Conservation (phyloP, 2,329 filamentous ascomycete genomes). For the Cladophialophora chaetospira region DNA sequence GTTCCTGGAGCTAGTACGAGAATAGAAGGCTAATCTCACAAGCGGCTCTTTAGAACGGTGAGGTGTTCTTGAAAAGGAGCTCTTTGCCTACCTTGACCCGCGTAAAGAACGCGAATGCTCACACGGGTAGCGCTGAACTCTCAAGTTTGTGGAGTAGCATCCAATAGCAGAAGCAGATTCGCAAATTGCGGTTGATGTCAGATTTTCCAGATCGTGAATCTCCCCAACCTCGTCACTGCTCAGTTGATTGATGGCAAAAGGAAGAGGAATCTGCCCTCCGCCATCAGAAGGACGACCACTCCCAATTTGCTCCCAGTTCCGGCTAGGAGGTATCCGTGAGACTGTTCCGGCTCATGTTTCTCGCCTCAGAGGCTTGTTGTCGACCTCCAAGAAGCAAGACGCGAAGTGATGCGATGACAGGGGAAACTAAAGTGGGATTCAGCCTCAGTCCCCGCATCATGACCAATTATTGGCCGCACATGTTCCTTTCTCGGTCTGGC, state of each 20-base stretch:
- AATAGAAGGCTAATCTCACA: conserved; percentile 25
- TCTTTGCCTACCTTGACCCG: not conserved
- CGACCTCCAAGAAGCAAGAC: not conserved
- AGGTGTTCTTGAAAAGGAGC: conserved; percentile 17
- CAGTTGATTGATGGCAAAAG: too few relatives aligned
- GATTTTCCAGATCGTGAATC: too few relatives aligned
- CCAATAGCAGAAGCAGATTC: not conserved
- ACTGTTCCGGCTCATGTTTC: too few relatives aligned
- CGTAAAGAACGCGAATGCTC: conserved; percentile 2
- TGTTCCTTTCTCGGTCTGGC: too few relatives aligned
- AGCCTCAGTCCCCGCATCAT: too few relatives aligned
- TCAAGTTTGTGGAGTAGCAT: conserved; percentile 4
- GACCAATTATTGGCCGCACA: too few relatives aligned
- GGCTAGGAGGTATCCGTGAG: too few relatives aligned
- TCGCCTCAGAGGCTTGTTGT: too few relatives aligned
- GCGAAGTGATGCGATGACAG: conserved; percentile 2
- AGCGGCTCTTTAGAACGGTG: conserved; percentile 10
- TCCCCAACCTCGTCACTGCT: too few relatives aligned
- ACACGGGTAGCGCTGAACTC: conserved; percentile 2
- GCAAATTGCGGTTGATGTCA: conserved; percentile 8
- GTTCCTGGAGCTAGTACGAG: conserved; percentile 8
- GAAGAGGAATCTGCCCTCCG: too few relatives aligned
- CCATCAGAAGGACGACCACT: too few relatives aligned
- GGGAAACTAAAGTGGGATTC: conserved; percentile 1
- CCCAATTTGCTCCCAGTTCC: too few relatives aligned